A percentile compares a stretch with the other conserved stretches of the same genome.
phyloP scores from a whole-genome alignment of 2,329 filamentous ascomycete genomes.

The Lachnum nothofagi region DNA sequence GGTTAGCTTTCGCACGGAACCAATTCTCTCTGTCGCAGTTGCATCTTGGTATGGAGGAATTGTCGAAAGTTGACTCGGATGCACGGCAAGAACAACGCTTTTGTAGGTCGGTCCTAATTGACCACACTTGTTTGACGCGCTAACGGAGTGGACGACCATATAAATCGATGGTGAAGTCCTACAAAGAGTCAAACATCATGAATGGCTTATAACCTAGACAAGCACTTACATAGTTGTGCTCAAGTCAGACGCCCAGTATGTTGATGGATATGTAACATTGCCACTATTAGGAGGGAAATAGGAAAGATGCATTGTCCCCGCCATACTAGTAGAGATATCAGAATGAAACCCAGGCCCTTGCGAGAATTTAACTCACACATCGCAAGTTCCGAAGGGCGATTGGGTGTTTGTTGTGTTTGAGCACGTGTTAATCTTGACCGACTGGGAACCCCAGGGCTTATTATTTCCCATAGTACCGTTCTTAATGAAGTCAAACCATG shows the following conservation, averaged over 20 bases:
- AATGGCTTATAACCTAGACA: too few relatives aligned
- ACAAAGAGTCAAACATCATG: background rate
- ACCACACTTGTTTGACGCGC: slow-evolving; percentile 32
- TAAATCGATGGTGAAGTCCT: slow-evolving; percentile 40
- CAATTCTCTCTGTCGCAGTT: slow-evolving; percentile 21
- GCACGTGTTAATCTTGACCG: background rate
- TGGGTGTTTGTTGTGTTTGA: background rate
- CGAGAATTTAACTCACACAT: slow-evolving; percentile 5
- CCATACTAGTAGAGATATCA: slow-evolving; percentile 8
- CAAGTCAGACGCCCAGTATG: slow-evolving; percentile 13
- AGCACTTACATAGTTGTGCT: slow-evolving; percentile 17
- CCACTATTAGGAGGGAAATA: slow-evolving; percentile 17
- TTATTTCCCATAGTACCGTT: background rate
- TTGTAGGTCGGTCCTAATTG: slow-evolving; percentile 32
- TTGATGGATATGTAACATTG: slow-evolving; percentile 13
- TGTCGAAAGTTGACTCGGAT: slow-evolving; percentile 36
- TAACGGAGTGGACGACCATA: slow-evolving; percentile 35
- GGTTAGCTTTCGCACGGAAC: slow-evolving; percentile 28
- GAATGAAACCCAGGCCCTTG: background rate
- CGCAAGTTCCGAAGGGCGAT: background rate
- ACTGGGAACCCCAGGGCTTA: background rate
- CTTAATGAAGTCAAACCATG: background rate
- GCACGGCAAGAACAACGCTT: slow-evolving; percentile 31
- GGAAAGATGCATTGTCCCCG: slow-evolving; percentile 16
- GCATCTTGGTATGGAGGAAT: slow-evolving; percentile 25